Evolutionary conservation across 2,329 filamentous ascomycete species (phyloP), one percentile per base, ranked within the genome.

Genomic region (Cladosporium sp.): DNA sequence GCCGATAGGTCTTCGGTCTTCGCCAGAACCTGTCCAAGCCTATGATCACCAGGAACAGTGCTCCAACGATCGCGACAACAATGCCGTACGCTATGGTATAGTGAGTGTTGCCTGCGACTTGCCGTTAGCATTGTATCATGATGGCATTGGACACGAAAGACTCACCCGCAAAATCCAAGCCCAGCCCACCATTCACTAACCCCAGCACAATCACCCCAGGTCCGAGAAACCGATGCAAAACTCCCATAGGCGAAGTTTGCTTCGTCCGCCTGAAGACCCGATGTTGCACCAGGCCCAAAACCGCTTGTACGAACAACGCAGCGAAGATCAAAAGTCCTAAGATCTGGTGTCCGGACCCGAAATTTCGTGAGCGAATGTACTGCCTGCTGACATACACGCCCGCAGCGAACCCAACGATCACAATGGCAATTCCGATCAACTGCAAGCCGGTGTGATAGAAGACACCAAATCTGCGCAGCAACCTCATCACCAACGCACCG

Each of bases 201-300:
- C 79, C 82, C 3, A 82, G 59, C 7, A 75, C 61, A 15, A 85
- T 71, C 30, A 80, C 70, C 3, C 75, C 37, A 9, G 80, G 74
- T 2, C 82, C 82, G 3, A 82, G 66, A 75, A 80, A 80, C n/a
- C 79, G 65, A 64, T 85, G 82, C 20, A 78, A 67, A 17, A 70
- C 75, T 45, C 77, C 73, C 27, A 81, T 70, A n/a, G 27, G n/a
- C 3, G 56, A 72, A 71, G 18, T 78, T 80, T 1, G 76, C 78
- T 17, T 48, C 41, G 24, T 53, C 38, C 13, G 34, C 58, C 74
- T 76, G 62, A 71, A 81, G 32, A 77, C 69, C 39, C 72, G 68
- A 58, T 84, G 81, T 55, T 83, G 78, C 48, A 81, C 55, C 54
- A 78, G 70, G 20, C 82, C 82, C 12, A 84, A 62, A 1, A 69